A percentile compares a stretch with the other conserved stretches of the same genome.
These are phyloP conservation scores for Dactylella cylindrospora DNA, from an alignment of 2,329 filamentous ascomycete genomes.

Conservation along the genomic window DNA sequence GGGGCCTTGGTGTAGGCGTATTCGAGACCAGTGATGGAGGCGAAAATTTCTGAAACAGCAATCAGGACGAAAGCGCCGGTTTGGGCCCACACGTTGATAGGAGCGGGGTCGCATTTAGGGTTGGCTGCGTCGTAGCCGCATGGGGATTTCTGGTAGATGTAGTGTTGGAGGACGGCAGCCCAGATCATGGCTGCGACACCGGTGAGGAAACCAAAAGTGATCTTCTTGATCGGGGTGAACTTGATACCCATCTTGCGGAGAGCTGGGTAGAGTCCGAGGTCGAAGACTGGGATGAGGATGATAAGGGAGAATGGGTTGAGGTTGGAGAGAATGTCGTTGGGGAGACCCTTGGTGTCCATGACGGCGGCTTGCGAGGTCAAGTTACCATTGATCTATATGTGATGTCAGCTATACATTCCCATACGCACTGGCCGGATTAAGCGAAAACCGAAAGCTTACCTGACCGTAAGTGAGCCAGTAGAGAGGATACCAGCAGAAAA, in stretches of 20 bases:
- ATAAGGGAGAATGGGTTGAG: slow-evolving; percentile 74
- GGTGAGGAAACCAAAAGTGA: slow-evolving; percentile 69
- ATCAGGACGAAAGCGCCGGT: slow-evolving; percentile 57
- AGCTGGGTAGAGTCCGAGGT: slow-evolving; percentile 68
- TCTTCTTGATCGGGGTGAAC: slow-evolving; percentile 76
- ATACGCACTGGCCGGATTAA: no score
- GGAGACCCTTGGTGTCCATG: slow-evolving; percentile 68
- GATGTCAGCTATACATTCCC: slow-evolving; percentile 58
- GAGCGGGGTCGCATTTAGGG: slow-evolving; percentile 54
- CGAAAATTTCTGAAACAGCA: slow-evolving; percentile 62
- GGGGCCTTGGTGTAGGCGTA: slow-evolving; percentile 78
- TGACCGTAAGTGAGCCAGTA: slow-evolving; percentile 64
- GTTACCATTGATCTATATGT: slow-evolving; percentile 64
- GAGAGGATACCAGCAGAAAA: slow-evolving; percentile 47
- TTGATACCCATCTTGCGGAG: slow-evolving; percentile 65
- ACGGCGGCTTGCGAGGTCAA: slow-evolving; percentile 60
- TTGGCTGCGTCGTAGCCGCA: slow-evolving; percentile 48
- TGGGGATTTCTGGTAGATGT: slow-evolving; percentile 56
- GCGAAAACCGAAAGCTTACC: slow-evolving; percentile 52
- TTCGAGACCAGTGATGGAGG: slow-evolving; percentile 66
- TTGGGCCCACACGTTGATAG: slow-evolving; percentile 68
- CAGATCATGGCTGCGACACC: slow-evolving; percentile 64
- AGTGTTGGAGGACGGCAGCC: slow-evolving; percentile 57
- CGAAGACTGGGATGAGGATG: slow-evolving; percentile 72
- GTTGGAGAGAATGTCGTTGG: slow-evolving; percentile 76